phyloP scores from a whole-genome alignment of 129 eudicot species.

The Flaveria robusta region DNA sequence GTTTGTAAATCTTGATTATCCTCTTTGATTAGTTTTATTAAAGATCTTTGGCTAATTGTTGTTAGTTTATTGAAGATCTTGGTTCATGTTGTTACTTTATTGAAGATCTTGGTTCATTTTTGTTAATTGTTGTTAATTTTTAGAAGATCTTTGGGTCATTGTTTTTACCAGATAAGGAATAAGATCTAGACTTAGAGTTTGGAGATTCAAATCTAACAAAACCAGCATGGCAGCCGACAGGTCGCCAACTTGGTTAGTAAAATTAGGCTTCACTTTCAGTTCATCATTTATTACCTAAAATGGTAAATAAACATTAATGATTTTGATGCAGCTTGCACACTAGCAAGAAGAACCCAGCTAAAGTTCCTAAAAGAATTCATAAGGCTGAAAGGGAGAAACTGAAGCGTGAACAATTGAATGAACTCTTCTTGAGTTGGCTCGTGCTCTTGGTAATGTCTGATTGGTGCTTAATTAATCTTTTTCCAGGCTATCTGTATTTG shows the following conservation, averaged over 20 bases:
- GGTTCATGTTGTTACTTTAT: background rate
- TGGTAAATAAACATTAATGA: background rate
- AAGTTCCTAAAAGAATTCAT: slow-evolving; percentile 66
- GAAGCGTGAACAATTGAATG: slow-evolving; percentile 85
- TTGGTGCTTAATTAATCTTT: slow-evolving; percentile 11
- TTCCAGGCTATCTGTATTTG: background rate
- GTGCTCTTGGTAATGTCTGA: slow-evolving; percentile 60
- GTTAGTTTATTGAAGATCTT: background rate
- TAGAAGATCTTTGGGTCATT: slow-evolving; percentile 5
- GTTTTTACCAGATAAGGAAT: slow-evolving; percentile 15
- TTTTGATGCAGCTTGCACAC: slow-evolving; percentile 48
- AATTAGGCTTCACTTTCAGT: slow-evolving; percentile 9
- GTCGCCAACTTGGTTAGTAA: slow-evolving; percentile 36
- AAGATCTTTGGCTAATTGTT: background rate
- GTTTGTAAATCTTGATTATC: background rate
- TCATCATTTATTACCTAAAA: background rate
- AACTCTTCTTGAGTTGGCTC: slow-evolving; percentile 62
- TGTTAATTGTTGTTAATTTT: background rate
- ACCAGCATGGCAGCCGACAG: slow-evolving; percentile 38
- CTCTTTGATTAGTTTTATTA: background rate
- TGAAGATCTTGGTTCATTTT: slow-evolving; percentile 10
- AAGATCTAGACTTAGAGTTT: slow-evolving; percentile 16
- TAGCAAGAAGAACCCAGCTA: slow-evolving; percentile 54
- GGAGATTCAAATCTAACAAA: slow-evolving; percentile 14
- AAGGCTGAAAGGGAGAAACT: slow-evolving; percentile 89